These are phyloP conservation scores for Morella rubra DNA, from an alignment of 306 rosid genomes.

Conservation along the genomic window DNA sequence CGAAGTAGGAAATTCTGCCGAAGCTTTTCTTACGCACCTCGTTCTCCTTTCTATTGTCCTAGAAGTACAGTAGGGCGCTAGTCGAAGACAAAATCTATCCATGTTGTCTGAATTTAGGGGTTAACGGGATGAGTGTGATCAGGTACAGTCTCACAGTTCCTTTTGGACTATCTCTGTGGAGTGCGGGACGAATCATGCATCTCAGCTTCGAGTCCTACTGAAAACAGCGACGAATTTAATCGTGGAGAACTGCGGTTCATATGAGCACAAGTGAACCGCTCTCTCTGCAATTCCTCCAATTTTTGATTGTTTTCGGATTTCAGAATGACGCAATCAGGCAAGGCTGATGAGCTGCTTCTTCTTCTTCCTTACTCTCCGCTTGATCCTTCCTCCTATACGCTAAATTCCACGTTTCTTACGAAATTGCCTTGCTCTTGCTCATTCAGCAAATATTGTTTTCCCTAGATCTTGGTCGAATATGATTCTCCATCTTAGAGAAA, in stretches of 20 bases:
- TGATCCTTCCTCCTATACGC: not conserved
- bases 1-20: not conserved
- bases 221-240: not conserved
- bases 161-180: not conserved
- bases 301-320: slow-evolving; percentile 27
- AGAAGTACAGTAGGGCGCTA: not conserved
- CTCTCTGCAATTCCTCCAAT: slow-evolving; percentile 18
- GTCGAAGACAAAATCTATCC: not conserved
- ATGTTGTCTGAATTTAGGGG: not conserved
- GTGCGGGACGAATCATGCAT: not conserved
- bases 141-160: not conserved
- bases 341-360: not conserved
- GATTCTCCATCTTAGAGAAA: not conserved
- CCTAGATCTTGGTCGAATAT: not conserved
- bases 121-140: not conserved
- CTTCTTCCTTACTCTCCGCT: not conserved
- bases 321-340: slow-evolving; percentile 49
- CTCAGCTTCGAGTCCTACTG: not conserved
- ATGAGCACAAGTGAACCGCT: slow-evolving; percentile 25
- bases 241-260: not conserved
- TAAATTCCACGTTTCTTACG: not conserved
- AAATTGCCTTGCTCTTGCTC: not conserved
- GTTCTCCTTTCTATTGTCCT: not conserved
- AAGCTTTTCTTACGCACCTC: too few species aligned
- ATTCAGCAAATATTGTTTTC: not conserved